phyloP scores from a whole-genome alignment of 495 filamentous ascomycete species.

The Aspergillus kassunensis region DNA sequence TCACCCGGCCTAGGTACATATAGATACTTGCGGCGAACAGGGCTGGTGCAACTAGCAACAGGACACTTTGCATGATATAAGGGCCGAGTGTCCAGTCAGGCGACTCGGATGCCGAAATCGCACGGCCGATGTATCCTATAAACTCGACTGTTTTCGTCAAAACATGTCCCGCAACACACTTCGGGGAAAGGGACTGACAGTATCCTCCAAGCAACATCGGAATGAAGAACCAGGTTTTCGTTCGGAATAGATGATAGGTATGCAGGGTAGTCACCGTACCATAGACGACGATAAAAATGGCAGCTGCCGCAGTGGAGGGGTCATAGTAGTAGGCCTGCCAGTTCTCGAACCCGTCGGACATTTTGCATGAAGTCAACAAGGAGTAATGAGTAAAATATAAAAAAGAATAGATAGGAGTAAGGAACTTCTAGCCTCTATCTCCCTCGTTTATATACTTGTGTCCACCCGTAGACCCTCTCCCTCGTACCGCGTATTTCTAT shows the following conservation, averaged over 20 bases:
- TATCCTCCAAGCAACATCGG: conserved; percentile 48
- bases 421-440: neutral
- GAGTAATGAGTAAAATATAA: neutral
- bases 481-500: conserved; percentile 16
- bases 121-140: conserved; percentile 36
- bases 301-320: conserved; percentile 44
- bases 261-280: conserved; percentile 32
- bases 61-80: conserved; percentile 44
- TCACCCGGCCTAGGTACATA: conserved; percentile 51
- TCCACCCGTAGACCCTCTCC: neutral
- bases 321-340: conserved; percentile 45
- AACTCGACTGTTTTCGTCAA: conserved; percentile 26
- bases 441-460: neutral
- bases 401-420: neutral
- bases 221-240: conserved; percentile 49
- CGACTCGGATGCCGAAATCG: conserved; percentile 25
- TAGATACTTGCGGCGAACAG: conserved; percentile 55
- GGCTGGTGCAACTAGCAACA: conserved; percentile 47
- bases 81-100: conserved; percentile 27
- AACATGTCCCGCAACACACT: neutral
- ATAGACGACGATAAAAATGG: conserved; percentile 49
- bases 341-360: neutral
- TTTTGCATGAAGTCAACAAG: neutral
- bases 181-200: conserved; percentile 34
- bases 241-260: conserved; percentile 33